These are phyloP conservation scores for Fusarium sp. DNA, from an alignment of 2,329 filamentous ascomycete genomes.

Conservation along the genomic window DNA sequence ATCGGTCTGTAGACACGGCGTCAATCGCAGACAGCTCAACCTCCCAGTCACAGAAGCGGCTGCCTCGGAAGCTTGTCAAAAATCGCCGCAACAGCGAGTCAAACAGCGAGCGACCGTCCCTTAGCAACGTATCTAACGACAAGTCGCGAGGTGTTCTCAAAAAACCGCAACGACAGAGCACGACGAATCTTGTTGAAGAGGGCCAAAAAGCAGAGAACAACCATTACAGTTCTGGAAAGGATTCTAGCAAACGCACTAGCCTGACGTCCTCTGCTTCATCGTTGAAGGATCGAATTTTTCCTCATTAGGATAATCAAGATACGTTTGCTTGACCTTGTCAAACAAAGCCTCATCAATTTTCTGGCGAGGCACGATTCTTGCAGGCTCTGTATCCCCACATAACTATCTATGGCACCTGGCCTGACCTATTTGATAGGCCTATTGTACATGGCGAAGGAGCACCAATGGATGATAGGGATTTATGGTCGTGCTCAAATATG, in stretches of 20 bases:
- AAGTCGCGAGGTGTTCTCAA: slow-evolving; percentile 49
- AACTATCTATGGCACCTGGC: neutral
- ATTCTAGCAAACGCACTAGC: slow-evolving; percentile 37
- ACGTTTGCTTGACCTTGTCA: neutral
- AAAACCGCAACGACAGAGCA: slow-evolving; percentile 48
- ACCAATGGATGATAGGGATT: neutral
- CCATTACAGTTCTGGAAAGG: slow-evolving; percentile 33
- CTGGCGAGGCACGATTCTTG: neutral
- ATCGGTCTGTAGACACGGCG: slow-evolving; percentile 42
- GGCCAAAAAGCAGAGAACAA: slow-evolving; percentile 37
- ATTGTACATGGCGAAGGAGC: neutral
- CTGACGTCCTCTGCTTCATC: slow-evolving; percentile 38
- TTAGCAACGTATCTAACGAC: slow-evolving; percentile 20
- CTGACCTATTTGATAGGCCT: neutral
- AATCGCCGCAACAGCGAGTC: slow-evolving; percentile 50
- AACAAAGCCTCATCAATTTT: neutral
- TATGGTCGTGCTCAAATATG: neutral
- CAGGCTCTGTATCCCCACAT: neutral
- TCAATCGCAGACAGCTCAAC: slow-evolving; percentile 37
- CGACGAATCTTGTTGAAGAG: slow-evolving; percentile 36
- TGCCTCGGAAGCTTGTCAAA: slow-evolving; percentile 55
- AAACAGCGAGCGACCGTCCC: slow-evolving; percentile 42
- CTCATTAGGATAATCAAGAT: slow-evolving; percentile 15
- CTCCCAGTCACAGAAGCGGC: slow-evolving; percentile 46
- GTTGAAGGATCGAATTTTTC: slow-evolving; percentile 40